Evolutionary conservation across 1,139 yeast species (phyloP).

Genomic region (Suhomyces guaymorum): DNA sequence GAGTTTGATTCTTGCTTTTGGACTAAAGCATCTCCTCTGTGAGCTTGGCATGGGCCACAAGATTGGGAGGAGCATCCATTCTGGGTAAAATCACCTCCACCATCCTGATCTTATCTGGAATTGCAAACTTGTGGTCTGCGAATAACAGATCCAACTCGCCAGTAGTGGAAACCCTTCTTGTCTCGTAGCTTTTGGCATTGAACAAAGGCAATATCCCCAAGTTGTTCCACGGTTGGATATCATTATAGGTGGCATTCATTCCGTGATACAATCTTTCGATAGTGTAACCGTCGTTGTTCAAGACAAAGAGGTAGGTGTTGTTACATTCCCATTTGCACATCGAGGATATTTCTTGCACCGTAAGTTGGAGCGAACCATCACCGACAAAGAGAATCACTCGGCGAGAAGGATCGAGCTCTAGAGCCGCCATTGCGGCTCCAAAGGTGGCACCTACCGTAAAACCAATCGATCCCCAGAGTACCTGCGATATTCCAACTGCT

Average conservation of each 20-base stretch:
- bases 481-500: conserved; percentile 80
- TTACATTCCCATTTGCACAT: conserved; percentile 29
- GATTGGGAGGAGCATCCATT: conserved; percentile 40
- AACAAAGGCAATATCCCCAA: conserved; percentile 31
- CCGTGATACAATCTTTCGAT: conserved; percentile 45
- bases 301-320: conserved; percentile 35
- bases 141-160: conserved; percentile 31
- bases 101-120: conserved; percentile 34
- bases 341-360: conserved; percentile 44
- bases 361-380: conserved; percentile 46
- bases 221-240: conserved; percentile 44
- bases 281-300: conserved; percentile 44
- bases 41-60: conserved; percentile 69
- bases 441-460: conserved; percentile 81
- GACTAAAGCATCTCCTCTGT: conserved; percentile 72
- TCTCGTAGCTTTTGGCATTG: conserved; percentile 33
- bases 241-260: conserved; percentile 35
- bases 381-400: conserved; percentile 42
- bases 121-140: conserved; percentile 27
- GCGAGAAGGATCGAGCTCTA: conserved; percentile 29
- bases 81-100: conserved; percentile 37
- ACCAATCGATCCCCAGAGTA: conserved; percentile 90
- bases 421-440: conserved; percentile 83
- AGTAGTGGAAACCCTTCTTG: conserved; percentile 26
- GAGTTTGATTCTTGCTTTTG: too few species aligned